These are phyloP conservation scores for Diaporthe destruens DNA, from an alignment of 2,329 filamentous ascomycete genomes.

Conservation along the genomic window DNA sequence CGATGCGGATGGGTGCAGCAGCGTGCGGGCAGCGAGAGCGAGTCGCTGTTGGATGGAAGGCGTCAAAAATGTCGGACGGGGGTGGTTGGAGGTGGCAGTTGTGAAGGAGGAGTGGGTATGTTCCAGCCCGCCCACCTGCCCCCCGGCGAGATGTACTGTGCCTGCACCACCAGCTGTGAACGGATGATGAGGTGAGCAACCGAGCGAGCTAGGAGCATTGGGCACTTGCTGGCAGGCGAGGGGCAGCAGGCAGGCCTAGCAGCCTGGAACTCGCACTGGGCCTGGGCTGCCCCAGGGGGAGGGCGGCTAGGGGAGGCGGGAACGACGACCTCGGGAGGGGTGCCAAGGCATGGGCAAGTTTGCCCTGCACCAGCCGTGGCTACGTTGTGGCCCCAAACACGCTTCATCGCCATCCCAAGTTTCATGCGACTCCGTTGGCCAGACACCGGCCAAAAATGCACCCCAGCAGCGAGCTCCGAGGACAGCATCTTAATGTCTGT, in stretches of 20 bases:
- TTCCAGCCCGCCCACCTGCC: conserved; percentile 20
- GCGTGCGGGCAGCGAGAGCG: conserved; percentile 16
- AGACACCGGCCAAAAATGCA: conserved; percentile 17
- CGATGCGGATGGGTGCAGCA: conserved; percentile 32
- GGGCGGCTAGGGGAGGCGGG: background rate
- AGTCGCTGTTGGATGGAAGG: conserved; percentile 31
- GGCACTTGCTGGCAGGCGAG: background rate
- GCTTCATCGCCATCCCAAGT: conserved; percentile 28
- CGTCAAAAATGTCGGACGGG: conserved; percentile 32
- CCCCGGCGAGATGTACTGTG: conserved; percentile 8
- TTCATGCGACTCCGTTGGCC: conserved; percentile 33
- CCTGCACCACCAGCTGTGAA: conserved; percentile 13
- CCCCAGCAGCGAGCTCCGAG: conserved; percentile 8
- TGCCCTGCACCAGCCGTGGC: conserved; percentile 20
- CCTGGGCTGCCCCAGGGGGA: background rate
- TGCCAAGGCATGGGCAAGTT: conserved; percentile 17
- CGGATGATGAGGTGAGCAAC: conserved; percentile 14
- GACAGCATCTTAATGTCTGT: background rate
- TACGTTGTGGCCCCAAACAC: conserved; percentile 20
- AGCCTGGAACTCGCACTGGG: conserved; percentile 15
- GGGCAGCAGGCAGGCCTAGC: background rate
- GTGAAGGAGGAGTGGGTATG: conserved; percentile 31
- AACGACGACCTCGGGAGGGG: conserved; percentile 24
- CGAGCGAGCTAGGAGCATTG: conserved; percentile 7
- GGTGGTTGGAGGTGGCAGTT: conserved; percentile 19